Percentiles rank a stretch among this genome's conserved stretches.
Evolutionary conservation across 495 filamentous ascomycete genomes (phyloP).

Genomic region (Viridothelium virens): DNA sequence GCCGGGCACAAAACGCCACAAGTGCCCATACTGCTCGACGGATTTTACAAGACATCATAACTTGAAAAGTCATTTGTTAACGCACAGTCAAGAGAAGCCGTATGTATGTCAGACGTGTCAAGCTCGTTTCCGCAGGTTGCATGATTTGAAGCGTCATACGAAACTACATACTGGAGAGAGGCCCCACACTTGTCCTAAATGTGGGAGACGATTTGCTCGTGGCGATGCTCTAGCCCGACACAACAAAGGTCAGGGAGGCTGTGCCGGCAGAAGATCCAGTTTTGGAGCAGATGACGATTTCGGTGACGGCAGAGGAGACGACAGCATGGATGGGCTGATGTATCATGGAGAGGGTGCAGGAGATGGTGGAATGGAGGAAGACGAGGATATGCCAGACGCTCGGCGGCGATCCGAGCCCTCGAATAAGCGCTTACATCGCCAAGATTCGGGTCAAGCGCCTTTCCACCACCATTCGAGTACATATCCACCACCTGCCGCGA

Average conservation of each 20-base stretch:
- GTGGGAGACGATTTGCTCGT: slow-evolving; percentile 86
- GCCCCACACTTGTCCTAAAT: slow-evolving; percentile 88
- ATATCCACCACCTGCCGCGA: slow-evolving; percentile 54
- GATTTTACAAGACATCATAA: slow-evolving; percentile 98
- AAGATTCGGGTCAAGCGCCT: slow-evolving; percentile 40
- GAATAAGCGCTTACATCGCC: slow-evolving; percentile 57
- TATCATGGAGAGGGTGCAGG: slow-evolving; percentile 42
- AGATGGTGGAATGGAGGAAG: slow-evolving; percentile 56
- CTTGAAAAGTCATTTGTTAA: slow-evolving; percentile 96
- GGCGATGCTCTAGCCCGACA: slow-evolving; percentile 92
- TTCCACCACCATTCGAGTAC: slow-evolving; percentile 61
- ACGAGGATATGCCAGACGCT: slow-evolving; percentile 35
- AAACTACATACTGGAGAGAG: slow-evolving; percentile 96
- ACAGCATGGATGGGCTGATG: slow-evolving; percentile 69
- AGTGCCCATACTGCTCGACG: slow-evolving; percentile 89
- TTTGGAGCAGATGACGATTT: slow-evolving; percentile 75
- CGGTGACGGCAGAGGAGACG: slow-evolving; percentile 54
- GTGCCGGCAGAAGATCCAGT: slow-evolving; percentile 80
- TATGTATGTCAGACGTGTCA: slow-evolving; percentile 86
- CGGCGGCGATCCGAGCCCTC: slow-evolving; percentile 48
- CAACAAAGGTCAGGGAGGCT: slow-evolving; percentile 92
- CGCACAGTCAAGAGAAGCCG: slow-evolving; percentile 97
- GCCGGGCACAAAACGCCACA: slow-evolving; percentile 75
- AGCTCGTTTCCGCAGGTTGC: slow-evolving; percentile 80
- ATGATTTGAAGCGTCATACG: slow-evolving; percentile 91